Evolutionary conservation across 2,329 filamentous ascomycete genomes (phyloP).

Genomic region (Claviceps sp.): DNA sequence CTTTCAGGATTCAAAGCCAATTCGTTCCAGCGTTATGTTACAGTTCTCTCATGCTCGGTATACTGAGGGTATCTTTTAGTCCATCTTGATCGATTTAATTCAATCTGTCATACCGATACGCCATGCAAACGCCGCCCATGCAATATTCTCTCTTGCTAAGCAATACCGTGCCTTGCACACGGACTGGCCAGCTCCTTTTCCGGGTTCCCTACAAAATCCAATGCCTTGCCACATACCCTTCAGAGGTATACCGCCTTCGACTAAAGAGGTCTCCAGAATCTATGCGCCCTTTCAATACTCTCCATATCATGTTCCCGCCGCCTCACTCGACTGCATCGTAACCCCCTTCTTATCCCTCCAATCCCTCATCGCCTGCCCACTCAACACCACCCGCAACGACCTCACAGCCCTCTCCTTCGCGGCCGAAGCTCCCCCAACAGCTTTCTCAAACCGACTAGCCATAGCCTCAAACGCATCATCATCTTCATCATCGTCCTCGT

Average conservation of each 20-base stretch:
- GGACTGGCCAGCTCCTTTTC: neutral
- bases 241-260: neutral
- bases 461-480: conserved; percentile 43
- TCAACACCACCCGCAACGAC: conserved; percentile 48
- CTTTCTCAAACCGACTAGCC: conserved; percentile 42
- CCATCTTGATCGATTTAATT: neutral
- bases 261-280: neutral
- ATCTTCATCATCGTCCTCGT: conserved; percentile 26
- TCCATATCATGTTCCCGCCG: conserved; percentile 6
- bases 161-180: neutral
- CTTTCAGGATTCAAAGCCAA: neutral
- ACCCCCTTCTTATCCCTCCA: conserved; percentile 35
- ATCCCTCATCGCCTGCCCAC: conserved; percentile 37
- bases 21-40: neutral
- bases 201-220: too few relatives aligned
- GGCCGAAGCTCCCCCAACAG: conserved; percentile 30
- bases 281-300: neutral
- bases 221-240: neutral
- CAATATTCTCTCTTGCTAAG: neutral
- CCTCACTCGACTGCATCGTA: conserved; percentile 32
- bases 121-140: conserved; percentile 1
- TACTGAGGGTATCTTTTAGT: conserved; percentile 1
- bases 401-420: conserved; percentile 32
- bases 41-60: neutral
- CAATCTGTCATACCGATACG: neutral